A percentile compares a stretch with the other conserved stretches of the same genome.
phyloP scores from a whole-genome alignment of 257 asterid genomes.

The Lithospermum erythrorhizon region DNA sequence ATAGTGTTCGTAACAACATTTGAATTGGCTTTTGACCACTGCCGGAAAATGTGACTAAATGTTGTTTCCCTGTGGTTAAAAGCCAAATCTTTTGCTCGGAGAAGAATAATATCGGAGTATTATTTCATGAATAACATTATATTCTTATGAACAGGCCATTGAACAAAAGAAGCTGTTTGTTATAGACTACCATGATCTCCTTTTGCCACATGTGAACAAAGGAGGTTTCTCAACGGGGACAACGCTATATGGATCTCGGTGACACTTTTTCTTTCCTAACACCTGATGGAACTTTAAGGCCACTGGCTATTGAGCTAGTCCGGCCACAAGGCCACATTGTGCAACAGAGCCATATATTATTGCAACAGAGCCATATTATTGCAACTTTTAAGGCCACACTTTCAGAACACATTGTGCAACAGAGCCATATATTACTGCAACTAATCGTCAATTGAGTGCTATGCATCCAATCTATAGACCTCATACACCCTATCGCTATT shows the following conservation, averaged over 20 bases:
- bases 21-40: not conserved
- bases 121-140: not conserved
- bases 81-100: too few species aligned
- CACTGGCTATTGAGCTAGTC: conserved; percentile 65
- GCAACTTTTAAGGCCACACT: too few species aligned
- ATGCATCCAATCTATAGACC: conserved; percentile 74
- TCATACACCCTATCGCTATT: conserved; percentile 63
- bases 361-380: too few species aligned
- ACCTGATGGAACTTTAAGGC: conserved; percentile 37
- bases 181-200: conserved; percentile 61
- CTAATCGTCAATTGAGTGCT: conserved; percentile 57
- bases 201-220: conserved; percentile 53
- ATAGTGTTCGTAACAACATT: too few species aligned
- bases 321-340: conserved; percentile 54
- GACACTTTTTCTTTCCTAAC: conserved; percentile 51
- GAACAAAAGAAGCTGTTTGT: conserved; percentile 52
- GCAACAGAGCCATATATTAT: too few species aligned
- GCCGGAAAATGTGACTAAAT: too few species aligned
- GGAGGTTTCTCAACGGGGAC: conserved; percentile 44
- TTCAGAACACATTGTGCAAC: conserved; percentile 55
- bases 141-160: conserved; percentile 31
- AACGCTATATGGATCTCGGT: conserved; percentile 69
- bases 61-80: not conserved
- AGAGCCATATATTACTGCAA: conserved; percentile 79
- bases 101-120: too few species aligned